phyloP scores from a whole-genome alignment of 495 filamentous ascomycete genomes.

The Cenococcum geophilum region DNA sequence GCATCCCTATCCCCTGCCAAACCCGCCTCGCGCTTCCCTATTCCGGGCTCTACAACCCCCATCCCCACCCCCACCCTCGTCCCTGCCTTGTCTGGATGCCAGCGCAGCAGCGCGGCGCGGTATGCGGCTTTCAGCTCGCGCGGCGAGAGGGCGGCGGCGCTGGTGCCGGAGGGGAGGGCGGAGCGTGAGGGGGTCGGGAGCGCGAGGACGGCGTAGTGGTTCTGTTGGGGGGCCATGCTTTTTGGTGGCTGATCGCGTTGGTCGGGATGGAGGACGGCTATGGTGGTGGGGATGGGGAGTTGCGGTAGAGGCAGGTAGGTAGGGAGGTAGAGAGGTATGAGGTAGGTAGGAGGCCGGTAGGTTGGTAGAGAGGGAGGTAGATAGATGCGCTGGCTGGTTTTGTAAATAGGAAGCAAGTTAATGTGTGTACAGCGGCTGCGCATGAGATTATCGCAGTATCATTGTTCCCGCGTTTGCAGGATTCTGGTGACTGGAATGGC shows the following conservation, averaged over 20 bases:
- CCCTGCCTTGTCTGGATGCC: conserved; percentile 22
- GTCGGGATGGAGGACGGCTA: too few species aligned
- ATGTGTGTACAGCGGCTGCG: too few species aligned
- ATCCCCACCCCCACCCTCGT: neutral
- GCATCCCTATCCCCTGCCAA: neutral
- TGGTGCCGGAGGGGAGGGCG: neutral
- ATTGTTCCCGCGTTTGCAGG: too few species aligned
- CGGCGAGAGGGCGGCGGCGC: neutral
- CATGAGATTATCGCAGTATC: too few species aligned
- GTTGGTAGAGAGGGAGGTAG: neutral
- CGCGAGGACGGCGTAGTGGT: conserved; percentile 22
- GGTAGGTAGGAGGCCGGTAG: neutral
- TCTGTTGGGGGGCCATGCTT: neutral
- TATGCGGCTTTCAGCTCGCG: conserved; percentile 7
- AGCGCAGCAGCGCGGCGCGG: conserved; percentile 9
- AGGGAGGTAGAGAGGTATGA: neutral
- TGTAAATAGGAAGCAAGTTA: too few species aligned
- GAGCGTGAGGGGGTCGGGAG: conserved; percentile 6
- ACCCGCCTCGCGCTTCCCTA: neutral
- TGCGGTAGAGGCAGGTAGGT: neutral
- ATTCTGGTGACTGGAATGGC: too few species aligned
- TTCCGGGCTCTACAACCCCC: neutral
- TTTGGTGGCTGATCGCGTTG: too few species aligned
- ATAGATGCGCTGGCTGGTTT: too few species aligned
- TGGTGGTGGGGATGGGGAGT: neutral